phyloP scores from a whole-genome alignment of 1,139 yeast genomes.

The Candida tunisiensis region DNA sequence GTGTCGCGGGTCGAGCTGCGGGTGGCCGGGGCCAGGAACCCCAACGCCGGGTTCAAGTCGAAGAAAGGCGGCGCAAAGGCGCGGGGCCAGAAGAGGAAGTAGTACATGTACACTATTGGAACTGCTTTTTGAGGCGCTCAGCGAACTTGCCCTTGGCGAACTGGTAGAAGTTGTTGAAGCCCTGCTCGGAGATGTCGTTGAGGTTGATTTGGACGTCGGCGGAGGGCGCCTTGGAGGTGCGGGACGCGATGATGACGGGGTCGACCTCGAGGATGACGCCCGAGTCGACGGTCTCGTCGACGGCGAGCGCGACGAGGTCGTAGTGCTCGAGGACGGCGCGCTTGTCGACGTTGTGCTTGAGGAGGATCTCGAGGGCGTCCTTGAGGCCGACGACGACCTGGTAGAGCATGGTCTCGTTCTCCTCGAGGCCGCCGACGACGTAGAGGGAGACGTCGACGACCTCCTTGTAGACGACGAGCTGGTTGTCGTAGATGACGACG shows the following conservation, averaged over 20 bases:
- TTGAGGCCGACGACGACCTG: slow-evolving; percentile 63
- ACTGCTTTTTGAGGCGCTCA: slow-evolving; percentile 64
- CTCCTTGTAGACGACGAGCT: slow-evolving; percentile 63
- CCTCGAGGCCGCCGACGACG: slow-evolving; percentile 56
- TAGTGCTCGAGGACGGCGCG: slow-evolving; percentile 64
- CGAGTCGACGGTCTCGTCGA: slow-evolving; percentile 76
- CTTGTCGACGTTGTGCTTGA: slow-evolving; percentile 65
- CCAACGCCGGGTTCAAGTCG: slow-evolving; percentile 2
- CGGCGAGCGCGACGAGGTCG: slow-evolving; percentile 70
- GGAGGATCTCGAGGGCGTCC: slow-evolving; percentile 65
- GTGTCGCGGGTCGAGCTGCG: slow-evolving; percentile 25
- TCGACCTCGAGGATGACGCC: slow-evolving; percentile 88
- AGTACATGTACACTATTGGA: slow-evolving; percentile 9
- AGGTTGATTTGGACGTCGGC: slow-evolving; percentile 45
- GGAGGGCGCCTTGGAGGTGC: slow-evolving; percentile 76
- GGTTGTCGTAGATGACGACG: slow-evolving; percentile 62
- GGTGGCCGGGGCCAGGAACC: slow-evolving; percentile 10
- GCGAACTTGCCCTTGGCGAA: slow-evolving; percentile 79
- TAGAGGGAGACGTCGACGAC: slow-evolving; percentile 55
- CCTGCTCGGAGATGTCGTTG: slow-evolving; percentile 76
- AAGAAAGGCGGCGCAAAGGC: slow-evolving; percentile 3
- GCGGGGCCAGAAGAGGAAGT: slow-evolving; percentile 3
- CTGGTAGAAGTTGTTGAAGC: slow-evolving; percentile 74
- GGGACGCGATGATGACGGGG: slow-evolving; percentile 66
- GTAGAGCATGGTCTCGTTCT: slow-evolving; percentile 72